phyloP scores from a whole-genome alignment of 441 rosid genomes.

The Iberis amara region DNA sequence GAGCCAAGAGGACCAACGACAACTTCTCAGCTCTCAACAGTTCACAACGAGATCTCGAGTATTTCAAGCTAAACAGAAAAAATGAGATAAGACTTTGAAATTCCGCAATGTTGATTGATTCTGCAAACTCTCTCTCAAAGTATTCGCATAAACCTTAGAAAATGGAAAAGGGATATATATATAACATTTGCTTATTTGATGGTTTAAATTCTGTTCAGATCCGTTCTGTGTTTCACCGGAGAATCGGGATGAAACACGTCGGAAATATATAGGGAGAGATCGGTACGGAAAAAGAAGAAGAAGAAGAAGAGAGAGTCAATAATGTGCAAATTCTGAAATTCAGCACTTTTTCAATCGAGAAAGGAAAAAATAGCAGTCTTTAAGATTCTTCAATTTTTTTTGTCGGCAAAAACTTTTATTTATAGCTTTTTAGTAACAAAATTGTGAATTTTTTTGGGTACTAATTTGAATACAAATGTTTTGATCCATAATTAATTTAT shows the following conservation, averaged over 20 bases:
- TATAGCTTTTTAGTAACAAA: slow-evolving; percentile 3
- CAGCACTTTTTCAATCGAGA: slow-evolving; percentile 13
- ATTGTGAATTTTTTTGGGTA: not conserved
- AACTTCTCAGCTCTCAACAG: slow-evolving; percentile 17
- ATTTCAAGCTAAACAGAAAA: slow-evolving; percentile 5
- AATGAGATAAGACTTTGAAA: slow-evolving; percentile 22
- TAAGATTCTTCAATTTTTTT: slow-evolving; percentile 19
- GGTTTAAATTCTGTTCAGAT: not conserved
- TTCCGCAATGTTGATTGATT: slow-evolving; percentile 24
- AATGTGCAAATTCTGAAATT: slow-evolving; percentile 5
- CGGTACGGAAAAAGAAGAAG: not conserved
- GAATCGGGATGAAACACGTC: slow-evolving; percentile 19
- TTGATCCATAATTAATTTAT: too few species aligned
- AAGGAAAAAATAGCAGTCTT: slow-evolving; percentile 14
- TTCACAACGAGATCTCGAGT: slow-evolving; percentile 16
- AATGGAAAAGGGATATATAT: not conserved
- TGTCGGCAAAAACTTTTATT: slow-evolving; percentile 27
- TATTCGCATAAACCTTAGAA: not conserved
- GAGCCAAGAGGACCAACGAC: not conserved
- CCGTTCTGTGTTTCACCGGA: slow-evolving; percentile 15
- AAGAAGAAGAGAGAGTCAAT: slow-evolving; percentile 6
- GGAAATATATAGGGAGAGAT: slow-evolving; percentile 20
- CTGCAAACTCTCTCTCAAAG: slow-evolving; percentile 4
- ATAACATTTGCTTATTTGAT: not conserved
- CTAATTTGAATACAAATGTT: too few species aligned